A percentile compares a stretch with the other conserved stretches of the same genome.
phyloP scores from a whole-genome alignment of 2,329 filamentous ascomycete genomes.

The Clonostachys solani region DNA sequence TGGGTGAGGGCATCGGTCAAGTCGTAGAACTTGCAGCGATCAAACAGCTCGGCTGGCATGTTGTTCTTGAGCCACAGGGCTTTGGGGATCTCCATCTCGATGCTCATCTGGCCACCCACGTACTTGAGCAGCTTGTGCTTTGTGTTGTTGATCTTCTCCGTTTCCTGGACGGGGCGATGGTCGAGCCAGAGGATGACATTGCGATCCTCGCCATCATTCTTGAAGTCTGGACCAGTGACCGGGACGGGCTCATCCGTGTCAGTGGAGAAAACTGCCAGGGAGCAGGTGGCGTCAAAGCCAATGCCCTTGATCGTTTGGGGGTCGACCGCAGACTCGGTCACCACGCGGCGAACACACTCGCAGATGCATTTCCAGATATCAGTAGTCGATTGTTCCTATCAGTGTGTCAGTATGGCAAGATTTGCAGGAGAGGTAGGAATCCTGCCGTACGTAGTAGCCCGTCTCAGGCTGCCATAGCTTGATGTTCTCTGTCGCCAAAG shows the following conservation, averaged over 20 bases:
- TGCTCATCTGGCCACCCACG: slow-evolving; percentile 96
- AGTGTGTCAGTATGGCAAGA: neutral
- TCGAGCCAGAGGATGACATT: slow-evolving; percentile 98
- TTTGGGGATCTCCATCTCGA: slow-evolving; percentile 99
- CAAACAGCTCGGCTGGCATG: slow-evolving; percentile 89
- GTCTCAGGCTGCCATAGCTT: slow-evolving; percentile 75
- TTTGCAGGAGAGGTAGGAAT: neutral
- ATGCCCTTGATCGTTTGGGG: slow-evolving; percentile 77
- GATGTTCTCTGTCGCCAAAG: slow-evolving; percentile 70
- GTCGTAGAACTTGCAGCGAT: slow-evolving; percentile 95
- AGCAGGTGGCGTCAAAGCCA: slow-evolving; percentile 98
- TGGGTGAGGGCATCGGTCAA: slow-evolving; percentile 90
- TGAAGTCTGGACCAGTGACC: slow-evolving; percentile 84
- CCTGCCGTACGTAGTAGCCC: slow-evolving; percentile 62
- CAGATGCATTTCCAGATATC: slow-evolving; percentile 98
- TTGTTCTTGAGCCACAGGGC: slow-evolving; percentile 98
- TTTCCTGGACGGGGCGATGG: slow-evolving; percentile 87
- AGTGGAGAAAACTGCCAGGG: slow-evolving; percentile 81
- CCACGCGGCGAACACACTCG: slow-evolving; percentile 75
- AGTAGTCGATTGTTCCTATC: slow-evolving; percentile 88
- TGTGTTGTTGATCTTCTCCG: slow-evolving; percentile 88
- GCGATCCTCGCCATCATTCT: slow-evolving; percentile 72
- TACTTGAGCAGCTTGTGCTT: slow-evolving; percentile 91
- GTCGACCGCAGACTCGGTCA: slow-evolving; percentile 78
- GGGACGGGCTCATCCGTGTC: slow-evolving; percentile 87